Percentiles rank a stretch among this genome's conserved stretches.
Evolutionary conservation across 1,284 basidiomycete genomes (phyloP).

Genomic region (Ustanciosporium gigantosporum): DNA sequence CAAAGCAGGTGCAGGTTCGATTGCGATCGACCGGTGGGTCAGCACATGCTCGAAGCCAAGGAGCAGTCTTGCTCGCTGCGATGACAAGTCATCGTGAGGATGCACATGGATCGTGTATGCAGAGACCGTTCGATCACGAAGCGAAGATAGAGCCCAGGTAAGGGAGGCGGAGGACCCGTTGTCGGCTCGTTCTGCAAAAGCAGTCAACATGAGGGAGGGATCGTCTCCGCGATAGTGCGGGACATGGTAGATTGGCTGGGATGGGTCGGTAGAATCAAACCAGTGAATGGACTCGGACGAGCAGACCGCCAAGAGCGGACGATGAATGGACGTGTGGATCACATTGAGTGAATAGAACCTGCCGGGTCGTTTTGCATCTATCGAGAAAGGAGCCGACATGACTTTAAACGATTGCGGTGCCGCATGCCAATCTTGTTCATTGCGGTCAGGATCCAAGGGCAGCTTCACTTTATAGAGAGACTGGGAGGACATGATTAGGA

Average conservation of each 20-base stretch:
- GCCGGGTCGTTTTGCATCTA: slow-evolving; percentile 9
- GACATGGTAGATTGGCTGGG: slow-evolving; percentile 8
- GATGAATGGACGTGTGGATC: background rate
- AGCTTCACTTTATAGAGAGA: too few species aligned
- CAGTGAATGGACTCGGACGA: slow-evolving; percentile 25
- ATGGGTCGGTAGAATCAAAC: slow-evolving; percentile 1
- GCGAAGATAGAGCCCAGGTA: slow-evolving; percentile 1
- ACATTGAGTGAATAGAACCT: slow-evolving; percentile 16
- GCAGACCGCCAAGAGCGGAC: slow-evolving; percentile 18
- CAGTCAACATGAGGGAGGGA: slow-evolving; percentile 9
- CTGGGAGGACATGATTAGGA: too few species aligned
- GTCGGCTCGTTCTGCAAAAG: background rate
- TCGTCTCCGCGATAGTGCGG: slow-evolving; percentile 34
- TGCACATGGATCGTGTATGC: background rate
- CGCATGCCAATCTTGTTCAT: too few species aligned
- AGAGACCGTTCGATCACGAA: background rate
- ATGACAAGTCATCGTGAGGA: too few species aligned
- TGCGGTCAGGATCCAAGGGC: too few species aligned
- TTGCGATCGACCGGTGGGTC: background rate
- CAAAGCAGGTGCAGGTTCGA: background rate
- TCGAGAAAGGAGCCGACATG: slow-evolving; percentile 6
- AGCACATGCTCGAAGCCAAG: background rate
- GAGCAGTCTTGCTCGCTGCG: background rate
- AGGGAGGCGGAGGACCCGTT: background rate
- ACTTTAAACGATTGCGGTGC: too few species aligned